phyloP scores from a whole-genome alignment of 2,329 filamentous ascomycete species.

The Hirsutella rhossiliensis region DNA sequence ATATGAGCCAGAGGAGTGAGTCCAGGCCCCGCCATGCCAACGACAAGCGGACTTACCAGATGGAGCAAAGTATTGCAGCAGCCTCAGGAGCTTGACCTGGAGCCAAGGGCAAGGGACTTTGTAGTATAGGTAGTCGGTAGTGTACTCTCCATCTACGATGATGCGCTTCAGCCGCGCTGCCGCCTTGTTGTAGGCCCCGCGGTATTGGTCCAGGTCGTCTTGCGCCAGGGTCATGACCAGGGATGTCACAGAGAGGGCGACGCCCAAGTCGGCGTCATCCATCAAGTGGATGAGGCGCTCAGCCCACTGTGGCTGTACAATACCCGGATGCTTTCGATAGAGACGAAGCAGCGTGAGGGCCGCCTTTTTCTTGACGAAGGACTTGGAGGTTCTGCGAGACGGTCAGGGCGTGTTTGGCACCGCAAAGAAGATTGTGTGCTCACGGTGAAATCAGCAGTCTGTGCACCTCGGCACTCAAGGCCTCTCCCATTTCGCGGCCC shows the following conservation, averaged over 20 bases:
- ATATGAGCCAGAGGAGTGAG: not conserved
- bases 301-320: slow-evolving; percentile 93
- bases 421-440: slow-evolving; percentile 19
- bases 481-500: slow-evolving; percentile 93
- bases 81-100: slow-evolving; percentile 81
- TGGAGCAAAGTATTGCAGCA: slow-evolving; percentile 93
- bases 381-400: slow-evolving; percentile 54
- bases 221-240: slow-evolving; percentile 90
- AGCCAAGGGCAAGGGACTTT: slow-evolving; percentile 99
- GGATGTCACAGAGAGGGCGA: slow-evolving; percentile 89
- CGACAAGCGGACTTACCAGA: slow-evolving; percentile 47
- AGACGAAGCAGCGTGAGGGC: slow-evolving; percentile 84
- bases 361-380: slow-evolving; percentile 99
- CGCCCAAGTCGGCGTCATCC: slow-evolving; percentile 91
- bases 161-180: slow-evolving; percentile 82
- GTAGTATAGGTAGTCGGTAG: slow-evolving; percentile 92
- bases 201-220: slow-evolving; percentile 89
- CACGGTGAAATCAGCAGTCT: slow-evolving; percentile 88
- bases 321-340: slow-evolving; percentile 87
- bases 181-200: slow-evolving; percentile 86
- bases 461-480: slow-evolving; percentile 83
- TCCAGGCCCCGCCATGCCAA: not conserved
- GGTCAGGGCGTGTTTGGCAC: slow-evolving; percentile 2
- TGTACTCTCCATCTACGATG: slow-evolving; percentile 79
- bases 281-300: slow-evolving; percentile 98